phyloP scores from a whole-genome alignment of 2,329 filamentous ascomycete species.

The Alternaria viburni region DNA sequence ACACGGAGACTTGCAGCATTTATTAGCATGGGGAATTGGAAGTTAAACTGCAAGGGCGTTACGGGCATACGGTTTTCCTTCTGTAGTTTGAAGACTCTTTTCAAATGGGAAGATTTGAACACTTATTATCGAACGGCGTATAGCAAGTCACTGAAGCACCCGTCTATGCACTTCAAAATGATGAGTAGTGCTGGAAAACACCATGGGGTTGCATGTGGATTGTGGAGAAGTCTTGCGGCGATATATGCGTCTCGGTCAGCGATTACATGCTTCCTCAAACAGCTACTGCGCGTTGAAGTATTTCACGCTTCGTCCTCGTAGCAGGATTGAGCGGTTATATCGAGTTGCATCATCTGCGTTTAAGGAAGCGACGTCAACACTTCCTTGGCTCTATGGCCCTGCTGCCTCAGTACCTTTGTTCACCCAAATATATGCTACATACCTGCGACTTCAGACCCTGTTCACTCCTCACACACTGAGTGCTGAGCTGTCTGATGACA shows the following conservation, averaged over 20 bases:
- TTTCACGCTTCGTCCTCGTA: too few relatives aligned
- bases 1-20: background rate
- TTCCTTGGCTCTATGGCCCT: background rate
- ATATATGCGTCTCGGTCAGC: background rate
- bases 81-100: background rate
- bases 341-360: fast-evolving
- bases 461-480: too few relatives aligned
- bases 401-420: background rate
- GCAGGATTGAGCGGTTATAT: fast-evolving
- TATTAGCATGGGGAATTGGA: background rate
- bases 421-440: background rate
- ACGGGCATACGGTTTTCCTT: background rate
- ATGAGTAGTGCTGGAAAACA: background rate
- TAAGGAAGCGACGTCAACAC: background rate
- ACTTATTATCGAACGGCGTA: background rate
- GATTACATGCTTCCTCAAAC: background rate
- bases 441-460: background rate
- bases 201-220: background rate
- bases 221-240: background rate
- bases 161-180: background rate
- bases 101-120: background rate
- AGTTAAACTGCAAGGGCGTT: background rate
- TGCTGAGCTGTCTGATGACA: background rate
- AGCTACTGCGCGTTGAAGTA: too few relatives aligned
- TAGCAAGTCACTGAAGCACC: background rate